A percentile compares a stretch with the other conserved stretches of the same genome.
phyloP scores from a whole-genome alignment of 2,329 filamentous ascomycete species.

The Amesomyces nigricolor region DNA sequence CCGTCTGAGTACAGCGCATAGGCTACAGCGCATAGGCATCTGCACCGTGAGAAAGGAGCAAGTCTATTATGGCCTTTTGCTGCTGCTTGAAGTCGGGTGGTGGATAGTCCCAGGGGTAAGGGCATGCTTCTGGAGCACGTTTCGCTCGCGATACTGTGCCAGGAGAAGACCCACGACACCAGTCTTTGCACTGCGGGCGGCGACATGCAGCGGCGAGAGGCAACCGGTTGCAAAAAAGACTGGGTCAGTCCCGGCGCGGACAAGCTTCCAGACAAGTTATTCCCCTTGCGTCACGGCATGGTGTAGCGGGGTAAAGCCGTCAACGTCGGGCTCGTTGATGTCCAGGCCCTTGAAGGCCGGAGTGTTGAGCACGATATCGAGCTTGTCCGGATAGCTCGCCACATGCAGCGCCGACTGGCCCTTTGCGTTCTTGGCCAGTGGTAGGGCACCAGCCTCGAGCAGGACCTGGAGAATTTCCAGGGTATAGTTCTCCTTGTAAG shows the following conservation, averaged over 20 bases:
- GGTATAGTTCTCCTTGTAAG: no score
- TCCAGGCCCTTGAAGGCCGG: not conserved
- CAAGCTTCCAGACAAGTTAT: not conserved
- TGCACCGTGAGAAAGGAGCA: slow-evolving; percentile 5
- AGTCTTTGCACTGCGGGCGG: not conserved
- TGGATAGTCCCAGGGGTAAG: not conserved
- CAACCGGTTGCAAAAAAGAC: not conserved
- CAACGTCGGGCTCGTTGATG: not conserved
- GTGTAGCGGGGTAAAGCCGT: not conserved
- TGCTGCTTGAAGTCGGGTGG: not conserved
- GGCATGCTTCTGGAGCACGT: not conserved
- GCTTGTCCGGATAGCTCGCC: not conserved
- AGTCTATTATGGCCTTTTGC: slow-evolving; percentile 2
- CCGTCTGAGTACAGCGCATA: not conserved
- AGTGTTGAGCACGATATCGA: not conserved
- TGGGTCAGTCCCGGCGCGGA: not conserved
- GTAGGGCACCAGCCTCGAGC: not conserved
- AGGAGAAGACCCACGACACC: slow-evolving; percentile 2
- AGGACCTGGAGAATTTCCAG: not conserved
- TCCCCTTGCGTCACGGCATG: not conserved
- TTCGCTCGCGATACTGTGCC: not conserved
- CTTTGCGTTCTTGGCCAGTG: not conserved
- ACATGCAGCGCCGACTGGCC: not conserved
- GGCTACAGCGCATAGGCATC: not conserved
- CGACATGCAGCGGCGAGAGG: slow-evolving; percentile 9